phyloP scores from a whole-genome alignment of 257 asterid genomes.

The Osmanthus fragrans region DNA sequence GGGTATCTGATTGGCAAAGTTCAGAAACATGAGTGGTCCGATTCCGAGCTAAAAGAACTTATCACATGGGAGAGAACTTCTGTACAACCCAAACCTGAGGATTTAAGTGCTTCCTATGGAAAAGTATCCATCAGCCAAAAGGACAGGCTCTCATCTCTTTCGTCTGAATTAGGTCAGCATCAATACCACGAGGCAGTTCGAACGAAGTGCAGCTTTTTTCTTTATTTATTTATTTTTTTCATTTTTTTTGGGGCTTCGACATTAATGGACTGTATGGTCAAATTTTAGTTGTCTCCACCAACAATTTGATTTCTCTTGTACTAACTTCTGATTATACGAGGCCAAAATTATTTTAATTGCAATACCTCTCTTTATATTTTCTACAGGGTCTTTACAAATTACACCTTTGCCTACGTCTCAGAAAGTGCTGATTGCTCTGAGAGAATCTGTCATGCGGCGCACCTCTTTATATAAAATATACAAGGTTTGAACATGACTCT shows the following conservation, averaged over 20 bases:
- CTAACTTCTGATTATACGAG: background rate
- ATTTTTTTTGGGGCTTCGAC: background rate
- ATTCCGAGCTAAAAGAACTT: slow-evolving; percentile 60
- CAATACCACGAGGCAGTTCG: slow-evolving; percentile 12
- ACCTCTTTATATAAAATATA: slow-evolving; percentile 52
- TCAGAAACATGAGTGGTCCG: slow-evolving; percentile 76
- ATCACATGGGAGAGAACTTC: slow-evolving; percentile 79
- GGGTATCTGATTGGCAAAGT: slow-evolving; percentile 47
- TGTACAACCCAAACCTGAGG: slow-evolving; percentile 57
- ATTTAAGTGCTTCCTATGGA: slow-evolving; percentile 24
- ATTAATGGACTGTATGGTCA: background rate
- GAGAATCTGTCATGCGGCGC: slow-evolving; percentile 73
- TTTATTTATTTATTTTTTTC: no score
- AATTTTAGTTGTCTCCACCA: background rate
- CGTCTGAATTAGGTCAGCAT: slow-evolving; percentile 50
- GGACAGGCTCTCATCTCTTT: slow-evolving; percentile 27
- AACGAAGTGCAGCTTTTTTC: slow-evolving; percentile 16
- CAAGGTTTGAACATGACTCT: slow-evolving; percentile 43
- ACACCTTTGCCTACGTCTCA: slow-evolving; percentile 37
- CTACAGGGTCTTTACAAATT: slow-evolving; percentile 35
- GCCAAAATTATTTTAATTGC: background rate
- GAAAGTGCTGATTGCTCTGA: slow-evolving; percentile 68
- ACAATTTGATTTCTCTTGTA: slow-evolving; percentile 1
- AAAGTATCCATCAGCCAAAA: slow-evolving; percentile 30
- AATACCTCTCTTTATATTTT: slow-evolving; percentile 16